phyloP scores from a whole-genome alignment of 768 basidiomycete species.

The Dendrothele bispora region DNA sequence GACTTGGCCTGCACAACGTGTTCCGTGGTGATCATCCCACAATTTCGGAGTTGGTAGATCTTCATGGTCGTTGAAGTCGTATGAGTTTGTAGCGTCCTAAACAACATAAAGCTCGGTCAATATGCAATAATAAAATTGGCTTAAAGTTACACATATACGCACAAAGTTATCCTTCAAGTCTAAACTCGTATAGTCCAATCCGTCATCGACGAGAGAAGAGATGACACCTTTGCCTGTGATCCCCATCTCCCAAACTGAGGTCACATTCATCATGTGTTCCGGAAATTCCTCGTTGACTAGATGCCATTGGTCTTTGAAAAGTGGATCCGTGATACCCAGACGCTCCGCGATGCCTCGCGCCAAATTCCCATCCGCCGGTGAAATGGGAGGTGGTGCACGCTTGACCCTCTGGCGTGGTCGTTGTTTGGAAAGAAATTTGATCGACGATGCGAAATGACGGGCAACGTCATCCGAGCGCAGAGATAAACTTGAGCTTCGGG shows the following conservation, averaged over 20 bases:
- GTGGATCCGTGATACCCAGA: constrained; percentile 77
- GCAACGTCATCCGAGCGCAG: constrained; percentile 44
- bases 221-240: constrained; percentile 86
- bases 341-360: constrained; percentile 52
- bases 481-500: constrained; percentile 24
- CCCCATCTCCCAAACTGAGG: constrained; percentile 87
- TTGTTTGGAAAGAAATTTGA: constrained; percentile 64
- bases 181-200: constrained; percentile 84
- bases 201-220: constrained; percentile 92
- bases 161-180: constrained; percentile 94
- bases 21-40: constrained; percentile 93
- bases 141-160: constrained; percentile 30
- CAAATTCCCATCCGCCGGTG: constrained; percentile 33
- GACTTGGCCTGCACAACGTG: constrained; percentile 96
- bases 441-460: constrained; percentile 49
- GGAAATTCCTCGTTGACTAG: constrained; percentile 84
- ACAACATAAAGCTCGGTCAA: constrained; percentile 6
- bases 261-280: constrained; percentile 90
- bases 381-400: constrained; percentile 67
- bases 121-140: background rate
- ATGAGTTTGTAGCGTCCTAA: constrained; percentile 84
- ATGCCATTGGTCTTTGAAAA: constrained; percentile 91
- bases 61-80: constrained; percentile 95
- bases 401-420: constrained; percentile 66
- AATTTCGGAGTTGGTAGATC: constrained; percentile 84